Evolutionary conservation across 371 early-diverging fungal species (phyloP).

Genomic region (Blakeslea trispora): DNA sequence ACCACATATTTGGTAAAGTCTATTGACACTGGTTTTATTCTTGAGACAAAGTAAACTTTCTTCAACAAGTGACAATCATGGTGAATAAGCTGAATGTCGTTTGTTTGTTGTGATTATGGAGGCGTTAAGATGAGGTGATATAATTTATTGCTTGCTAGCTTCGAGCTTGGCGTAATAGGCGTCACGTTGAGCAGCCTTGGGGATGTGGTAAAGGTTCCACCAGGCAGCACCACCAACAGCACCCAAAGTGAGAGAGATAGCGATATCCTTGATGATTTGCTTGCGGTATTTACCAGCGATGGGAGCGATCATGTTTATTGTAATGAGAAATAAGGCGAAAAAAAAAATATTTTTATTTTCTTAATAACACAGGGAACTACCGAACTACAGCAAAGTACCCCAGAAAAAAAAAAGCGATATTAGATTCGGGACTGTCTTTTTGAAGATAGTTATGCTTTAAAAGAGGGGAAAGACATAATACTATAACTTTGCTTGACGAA

Average conservation of each 20-base stretch:
- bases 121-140: background rate
- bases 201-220: slow-evolving; percentile 50
- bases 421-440: too few relatives aligned
- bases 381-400: too few relatives aligned
- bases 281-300: slow-evolving; percentile 56
- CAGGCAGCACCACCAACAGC: slow-evolving; percentile 44
- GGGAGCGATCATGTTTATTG: slow-evolving; percentile 48
- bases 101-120: background rate
- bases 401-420: too few relatives aligned
- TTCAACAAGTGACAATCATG: too few relatives aligned
- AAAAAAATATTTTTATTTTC: slow-evolving; percentile 2
- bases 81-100: too few relatives aligned
- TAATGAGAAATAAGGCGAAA: slow-evolving; percentile 9
- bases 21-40: too few relatives aligned
- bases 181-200: slow-evolving; percentile 38
- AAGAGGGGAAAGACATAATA: too few relatives aligned
- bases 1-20: too few relatives aligned
- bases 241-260: slow-evolving; percentile 43
- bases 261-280: slow-evolving; percentile 42
- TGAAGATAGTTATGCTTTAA: too few relatives aligned
- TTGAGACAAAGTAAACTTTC: too few relatives aligned
- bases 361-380: too few relatives aligned
- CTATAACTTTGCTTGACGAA: too few relatives aligned
- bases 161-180: slow-evolving; percentile 56
- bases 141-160: slow-evolving; percentile 46